These are phyloP conservation scores for Colletotrichum eremochloae DNA, from an alignment of 2,329 filamentous ascomycete genomes.

Conservation along the genomic window DNA sequence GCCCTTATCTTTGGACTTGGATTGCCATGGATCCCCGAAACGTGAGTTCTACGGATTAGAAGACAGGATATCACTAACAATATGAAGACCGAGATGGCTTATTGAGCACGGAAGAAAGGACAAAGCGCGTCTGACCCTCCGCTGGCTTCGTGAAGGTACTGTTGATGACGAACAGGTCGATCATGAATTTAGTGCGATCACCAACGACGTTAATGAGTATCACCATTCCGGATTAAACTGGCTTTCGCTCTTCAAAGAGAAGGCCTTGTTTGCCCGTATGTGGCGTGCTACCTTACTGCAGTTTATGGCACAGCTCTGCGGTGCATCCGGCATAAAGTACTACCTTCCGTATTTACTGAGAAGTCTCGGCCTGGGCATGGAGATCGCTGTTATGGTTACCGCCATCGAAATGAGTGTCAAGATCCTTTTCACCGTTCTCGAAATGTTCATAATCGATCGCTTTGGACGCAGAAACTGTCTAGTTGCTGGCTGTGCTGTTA, in stretches of 20 bases:
- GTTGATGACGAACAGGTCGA: constrained; percentile 53
- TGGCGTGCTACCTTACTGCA: constrained; percentile 70
- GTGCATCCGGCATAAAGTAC: constrained; percentile 72
- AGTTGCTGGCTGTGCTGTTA: constrained; percentile 62
- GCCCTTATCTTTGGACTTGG: constrained; percentile 63
- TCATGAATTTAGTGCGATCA: constrained; percentile 61
- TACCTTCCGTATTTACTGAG: constrained; percentile 68
- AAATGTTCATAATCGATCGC: constrained; percentile 69
- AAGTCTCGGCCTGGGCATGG: constrained; percentile 62
- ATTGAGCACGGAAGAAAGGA: constrained; percentile 62
- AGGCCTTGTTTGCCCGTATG: constrained; percentile 62
- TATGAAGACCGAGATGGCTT: constrained; percentile 67
- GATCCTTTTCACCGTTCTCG: constrained; percentile 67
- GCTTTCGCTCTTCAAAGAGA: constrained; percentile 64
- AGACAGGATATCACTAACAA: neutral
- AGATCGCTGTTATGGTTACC: constrained; percentile 64
- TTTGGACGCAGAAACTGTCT: constrained; percentile 64
- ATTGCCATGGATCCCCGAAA: constrained; percentile 67
- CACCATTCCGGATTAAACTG: constrained; percentile 53
- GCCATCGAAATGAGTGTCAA: constrained; percentile 70
- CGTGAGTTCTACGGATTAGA: constrained; percentile 53
- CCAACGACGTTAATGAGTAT: constrained; percentile 57
- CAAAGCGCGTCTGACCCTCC: constrained; percentile 58
- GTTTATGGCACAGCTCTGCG: constrained; percentile 72
- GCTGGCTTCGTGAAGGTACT: constrained; percentile 63